Conservation (phyloP, 2,329 filamentous ascomycete genomes). For the Botryotinia convoluta region DNA sequence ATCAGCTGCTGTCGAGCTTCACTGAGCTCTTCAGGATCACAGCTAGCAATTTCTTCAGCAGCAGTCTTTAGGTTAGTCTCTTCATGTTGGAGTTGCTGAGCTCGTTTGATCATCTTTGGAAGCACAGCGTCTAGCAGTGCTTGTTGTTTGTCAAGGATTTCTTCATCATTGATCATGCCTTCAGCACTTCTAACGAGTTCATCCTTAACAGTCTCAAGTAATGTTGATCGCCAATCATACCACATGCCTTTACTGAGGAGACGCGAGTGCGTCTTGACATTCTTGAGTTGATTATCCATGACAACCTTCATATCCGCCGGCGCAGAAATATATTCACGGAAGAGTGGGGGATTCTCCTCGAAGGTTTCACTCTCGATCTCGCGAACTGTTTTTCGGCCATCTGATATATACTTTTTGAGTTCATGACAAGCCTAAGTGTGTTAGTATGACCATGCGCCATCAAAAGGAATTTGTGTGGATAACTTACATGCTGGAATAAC, state of each 20-base stretch:
- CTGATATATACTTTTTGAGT: constrained; percentile 93
- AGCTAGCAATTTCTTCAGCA: constrained; percentile 73
- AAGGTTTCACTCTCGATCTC: constrained; percentile 88
- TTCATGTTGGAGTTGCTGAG: constrained; percentile 61
- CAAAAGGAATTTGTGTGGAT: neutral
- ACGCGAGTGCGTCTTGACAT: constrained; percentile 89
- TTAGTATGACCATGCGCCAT: constrained; percentile 32
- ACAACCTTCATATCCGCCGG: constrained; percentile 76
- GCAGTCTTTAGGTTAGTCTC: constrained; percentile 65
- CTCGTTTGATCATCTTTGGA: constrained; percentile 60
- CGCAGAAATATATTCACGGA: constrained; percentile 86
- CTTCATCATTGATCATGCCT: constrained; percentile 73
- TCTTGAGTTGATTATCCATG: constrained; percentile 97
- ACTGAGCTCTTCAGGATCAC: constrained; percentile 76
- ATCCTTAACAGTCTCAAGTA: constrained; percentile 79
- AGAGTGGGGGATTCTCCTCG: constrained; percentile 85
- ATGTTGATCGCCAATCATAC: constrained; percentile 96
- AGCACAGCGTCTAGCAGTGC: constrained; percentile 64
- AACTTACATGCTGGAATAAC: constrained; percentile 80
- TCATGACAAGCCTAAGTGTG: constrained; percentile 72
- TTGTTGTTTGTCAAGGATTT: constrained; percentile 65
- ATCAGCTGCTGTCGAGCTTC: constrained; percentile 67
- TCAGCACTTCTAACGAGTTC: constrained; percentile 73
- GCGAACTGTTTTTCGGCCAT: constrained; percentile 83
- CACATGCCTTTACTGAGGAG: constrained; percentile 92